Percentiles rank a stretch among this genome's conserved stretches.
phyloP scores from a whole-genome alignment of 306 rosid species.

The Glycine soja region DNA sequence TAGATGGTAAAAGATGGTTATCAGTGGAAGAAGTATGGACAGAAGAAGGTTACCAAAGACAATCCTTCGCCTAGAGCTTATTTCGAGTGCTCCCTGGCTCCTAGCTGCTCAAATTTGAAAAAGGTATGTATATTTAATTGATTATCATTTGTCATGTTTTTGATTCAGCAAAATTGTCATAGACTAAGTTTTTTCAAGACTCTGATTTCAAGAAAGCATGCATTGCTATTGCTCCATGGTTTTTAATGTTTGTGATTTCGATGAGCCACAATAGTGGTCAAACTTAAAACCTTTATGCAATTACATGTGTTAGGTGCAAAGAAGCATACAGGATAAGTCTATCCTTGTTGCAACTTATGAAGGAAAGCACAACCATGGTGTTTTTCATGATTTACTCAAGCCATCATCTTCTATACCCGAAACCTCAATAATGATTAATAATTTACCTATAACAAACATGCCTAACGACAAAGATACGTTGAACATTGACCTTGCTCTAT shows the following conservation, averaged over 20 bases:
- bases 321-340: constrained; percentile 55
- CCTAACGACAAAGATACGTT: background rate
- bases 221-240: background rate
- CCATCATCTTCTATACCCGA: constrained; percentile 39
- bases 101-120: constrained; percentile 68
- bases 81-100: constrained; percentile 68
- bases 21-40: constrained; percentile 76
- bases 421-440: constrained; percentile 1
- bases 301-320: constrained; percentile 60
- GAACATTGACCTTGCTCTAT: constrained; percentile 51
- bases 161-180: background rate
- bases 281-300: constrained; percentile 7
- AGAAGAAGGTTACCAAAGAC: constrained; percentile 66
- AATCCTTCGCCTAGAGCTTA: constrained; percentile 74
- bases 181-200: background rate
- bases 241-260: background rate
- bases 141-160: background rate
- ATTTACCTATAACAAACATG: constrained; percentile 11
- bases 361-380: constrained; percentile 65
- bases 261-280: background rate
- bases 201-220: background rate
- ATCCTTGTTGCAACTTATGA: constrained; percentile 66
- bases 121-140: constrained; percentile 53
- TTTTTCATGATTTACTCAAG: background rate
- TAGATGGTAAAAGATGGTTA: constrained; percentile 62